Evolutionary conservation across 2,329 filamentous ascomycete genomes (phyloP), one percentile per base, ranked within the genome.

Genomic region (Phialocephala subalpina): DNA sequence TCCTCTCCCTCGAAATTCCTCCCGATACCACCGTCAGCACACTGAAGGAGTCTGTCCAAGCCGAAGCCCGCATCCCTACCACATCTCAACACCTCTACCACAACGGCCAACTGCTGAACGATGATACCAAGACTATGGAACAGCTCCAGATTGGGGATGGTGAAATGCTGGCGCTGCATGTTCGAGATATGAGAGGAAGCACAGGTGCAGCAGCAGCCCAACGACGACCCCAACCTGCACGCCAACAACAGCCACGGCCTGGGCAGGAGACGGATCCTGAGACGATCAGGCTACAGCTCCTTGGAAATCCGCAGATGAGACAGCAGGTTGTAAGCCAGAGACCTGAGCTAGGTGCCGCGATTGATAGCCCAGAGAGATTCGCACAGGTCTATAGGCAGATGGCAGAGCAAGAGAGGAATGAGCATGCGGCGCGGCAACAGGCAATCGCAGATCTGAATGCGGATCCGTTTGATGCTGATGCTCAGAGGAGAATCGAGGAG

Each of bases 391-490:
- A 92, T 75, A 81, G 85, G 62, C 84, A 88, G 66, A 89, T 90
- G 77, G 86, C 90, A 70, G 86, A 90, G 65, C 85, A 89, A 64
- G 91, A 97, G 74, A 86, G 89, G 59, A 86, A 92, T 64, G 87
- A 90, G 64, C 90, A 94, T 67, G 84, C 86, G 33, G 90, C 94
- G 77, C 91, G 95, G 66, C 89, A 94, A 77, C 89, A 92, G 61
- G 90, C 95, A 77, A 94, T 97, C 73, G 90, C 90, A 68, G 85
- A 92, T 75, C 84, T 98, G 67, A 97, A 98, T 77, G 91, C 94
- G 11, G 96, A 99, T 75, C 94, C 95, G 0, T 97, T 98, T 80
- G 95, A 99, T 76, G 82, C 93, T 29, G 94, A 97, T 70, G 93
- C 94, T 9, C 96, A 99, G 80, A 86, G 86, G 56, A 93, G 91